Evolutionary conservation across 441 rosid genomes (phyloP), one percentile per base, ranked within the genome.

Genomic region (Eruca vesicaria): DNA sequence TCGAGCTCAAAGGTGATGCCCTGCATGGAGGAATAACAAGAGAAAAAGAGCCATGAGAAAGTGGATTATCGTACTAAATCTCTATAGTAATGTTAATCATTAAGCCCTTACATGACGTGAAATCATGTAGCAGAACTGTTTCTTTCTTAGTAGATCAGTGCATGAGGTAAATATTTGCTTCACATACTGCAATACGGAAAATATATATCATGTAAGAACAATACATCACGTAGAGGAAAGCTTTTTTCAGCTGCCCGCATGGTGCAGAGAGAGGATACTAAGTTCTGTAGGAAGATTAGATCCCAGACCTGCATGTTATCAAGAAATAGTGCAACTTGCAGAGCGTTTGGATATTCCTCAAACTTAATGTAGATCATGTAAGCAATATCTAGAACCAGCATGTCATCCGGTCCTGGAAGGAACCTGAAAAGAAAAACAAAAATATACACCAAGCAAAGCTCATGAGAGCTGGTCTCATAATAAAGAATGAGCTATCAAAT

Each of bases 381-480:
- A 0, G 98, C 93, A 68, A 93, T 87, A 79, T 92, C 96, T 31
- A 89, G 79, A 69, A 92, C 96, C 65, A 87, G 62, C 85, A 78
- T 74, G 82, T 96, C 98, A 84, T 96, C 99, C 69, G 99, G 98
- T 66, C 98, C 97, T 65, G 97, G 96, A 72, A 93, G 93, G 79
- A 87, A 93, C 82, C 99, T 96, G 89, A 77, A 83, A 58, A n/a
- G n/a, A n/a, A n/a, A 56, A 67, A 66, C 32, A 71, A 38, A 81
- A 57, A 57, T 16, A 64, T 56, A 69, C 41, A 78, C 19, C 35
- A 78, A 56, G 32, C 56, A 32, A 70, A 68, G 53, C 70, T 50
- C 53, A 72, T 15, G 36, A 35, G 23, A 72, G 48, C 35, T 48
- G 50, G 5, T 61, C 45, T 32, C 69, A 23, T 35, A 62, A 15